Percentiles rank a stretch among this genome's conserved stretches.
phyloP scores from a whole-genome alignment of 2,329 filamentous ascomycete species.

The Botrytis pseudocinerea region DNA sequence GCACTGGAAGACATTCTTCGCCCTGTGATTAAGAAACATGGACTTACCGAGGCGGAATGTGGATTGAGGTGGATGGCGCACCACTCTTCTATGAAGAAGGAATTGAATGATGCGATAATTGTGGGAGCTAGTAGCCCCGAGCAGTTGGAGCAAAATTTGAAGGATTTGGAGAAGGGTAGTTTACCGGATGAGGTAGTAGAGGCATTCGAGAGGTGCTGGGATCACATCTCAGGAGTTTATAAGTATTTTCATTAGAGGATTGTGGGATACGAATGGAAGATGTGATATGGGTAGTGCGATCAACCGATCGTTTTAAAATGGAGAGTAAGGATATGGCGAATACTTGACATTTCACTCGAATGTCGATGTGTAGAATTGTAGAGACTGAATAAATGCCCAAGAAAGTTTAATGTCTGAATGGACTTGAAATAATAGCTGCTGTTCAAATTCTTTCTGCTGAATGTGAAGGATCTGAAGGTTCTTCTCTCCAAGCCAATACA shows the following conservation, averaged over 20 bases:
- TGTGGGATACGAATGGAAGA: neutral
- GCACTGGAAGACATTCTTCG: conserved; percentile 66
- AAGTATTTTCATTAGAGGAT: conserved; percentile 8
- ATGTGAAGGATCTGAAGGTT: neutral
- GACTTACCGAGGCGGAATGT: conserved; percentile 68
- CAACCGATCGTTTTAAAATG: neutral
- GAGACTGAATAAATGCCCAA: neutral
- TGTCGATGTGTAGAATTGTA: neutral
- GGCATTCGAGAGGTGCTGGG: conserved; percentile 77
- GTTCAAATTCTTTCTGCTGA: too few relatives aligned
- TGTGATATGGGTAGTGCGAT: neutral
- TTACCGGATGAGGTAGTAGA: conserved; percentile 74
- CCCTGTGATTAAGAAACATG: conserved; percentile 65
- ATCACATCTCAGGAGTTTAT: neutral
- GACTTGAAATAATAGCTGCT: neutral
- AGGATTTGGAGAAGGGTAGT: conserved; percentile 65
- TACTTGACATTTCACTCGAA: neutral
- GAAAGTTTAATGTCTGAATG: neutral
- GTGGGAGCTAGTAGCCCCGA: conserved; percentile 59
- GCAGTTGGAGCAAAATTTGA: conserved; percentile 59
- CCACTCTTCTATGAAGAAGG: conserved; percentile 61
- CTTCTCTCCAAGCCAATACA: too few relatives aligned
- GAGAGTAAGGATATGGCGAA: neutral
- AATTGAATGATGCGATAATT: conserved; percentile 58
- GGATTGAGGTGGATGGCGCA: conserved; percentile 73